phyloP scores from a whole-genome alignment of 495 filamentous ascomycete genomes.

The Annulohypoxylon stygium region DNA sequence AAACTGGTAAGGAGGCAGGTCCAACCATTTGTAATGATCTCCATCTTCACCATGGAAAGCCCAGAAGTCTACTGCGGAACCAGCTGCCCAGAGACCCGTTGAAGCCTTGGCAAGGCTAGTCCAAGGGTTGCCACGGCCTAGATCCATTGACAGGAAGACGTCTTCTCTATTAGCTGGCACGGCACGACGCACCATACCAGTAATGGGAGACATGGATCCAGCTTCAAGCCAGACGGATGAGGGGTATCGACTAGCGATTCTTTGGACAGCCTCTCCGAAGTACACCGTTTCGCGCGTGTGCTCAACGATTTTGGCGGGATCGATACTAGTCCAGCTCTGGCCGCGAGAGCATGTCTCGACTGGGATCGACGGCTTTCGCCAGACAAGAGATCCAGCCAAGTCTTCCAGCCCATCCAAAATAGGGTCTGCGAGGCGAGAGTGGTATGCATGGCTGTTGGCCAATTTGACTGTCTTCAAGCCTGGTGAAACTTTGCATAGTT shows the following conservation, averaged over 20 bases:
- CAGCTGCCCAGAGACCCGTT: conserved; percentile 47
- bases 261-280: conserved; percentile 51
- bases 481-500: conserved; percentile 21
- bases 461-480: conserved; percentile 44
- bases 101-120: conserved; percentile 41
- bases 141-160: conserved; percentile 18
- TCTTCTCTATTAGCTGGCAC: conserved; percentile 12
- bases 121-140: conserved; percentile 26
- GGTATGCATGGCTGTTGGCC: conserved; percentile 60
- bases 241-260: conserved; percentile 46
- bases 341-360: conserved; percentile 52
- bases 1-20: conserved; percentile 69
- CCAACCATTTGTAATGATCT: conserved; percentile 48
- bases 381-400: conserved; percentile 45
- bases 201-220: conserved; percentile 51
- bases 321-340: conserved; percentile 17
- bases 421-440: conserved; percentile 57
- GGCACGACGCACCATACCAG: conserved; percentile 48
- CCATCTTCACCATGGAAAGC: conserved; percentile 34
- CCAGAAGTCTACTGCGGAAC: conserved; percentile 37
- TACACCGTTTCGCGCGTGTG: conserved; percentile 55
- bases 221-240: conserved; percentile 56
- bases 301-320: conserved; percentile 31
- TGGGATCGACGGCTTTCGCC: conserved; percentile 48
- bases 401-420: conserved; percentile 49